Percentiles rank a stretch among this genome's conserved stretches.
phyloP scores from a whole-genome alignment of 164 flowering plant species.

The Sedum album region DNA sequence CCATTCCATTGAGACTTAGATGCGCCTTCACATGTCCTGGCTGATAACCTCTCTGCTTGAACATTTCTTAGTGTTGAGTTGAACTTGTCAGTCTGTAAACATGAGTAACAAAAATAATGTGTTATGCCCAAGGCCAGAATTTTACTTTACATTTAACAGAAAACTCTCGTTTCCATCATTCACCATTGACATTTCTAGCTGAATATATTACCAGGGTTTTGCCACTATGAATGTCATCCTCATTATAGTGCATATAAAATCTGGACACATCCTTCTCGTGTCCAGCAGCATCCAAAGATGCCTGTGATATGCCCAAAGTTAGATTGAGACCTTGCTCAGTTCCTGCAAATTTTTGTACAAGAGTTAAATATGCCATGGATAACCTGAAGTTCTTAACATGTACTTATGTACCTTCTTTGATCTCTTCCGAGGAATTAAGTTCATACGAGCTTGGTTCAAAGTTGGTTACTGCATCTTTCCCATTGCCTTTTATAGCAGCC shows the following conservation, averaged over 20 bases:
- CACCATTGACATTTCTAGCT: not conserved
- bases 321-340: conserved; percentile 29
- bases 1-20: not conserved
- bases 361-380: not conserved
- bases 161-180: too few relatives aligned
- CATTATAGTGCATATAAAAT: not conserved
- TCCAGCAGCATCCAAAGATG: conserved; percentile 13
- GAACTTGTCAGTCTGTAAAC: not conserved
- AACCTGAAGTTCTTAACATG: not conserved
- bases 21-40: too few relatives aligned
- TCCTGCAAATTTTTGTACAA: conserved; percentile 10
- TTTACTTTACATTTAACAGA: too few relatives aligned
- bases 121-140: too few relatives aligned
- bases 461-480: conserved; percentile 42
- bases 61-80: not conserved
- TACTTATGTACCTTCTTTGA: conserved; percentile 13
- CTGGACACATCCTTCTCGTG: conserved; percentile 8
- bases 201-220: not conserved
- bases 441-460: conserved; percentile 31
- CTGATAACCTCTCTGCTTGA: not conserved
- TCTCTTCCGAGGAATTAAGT: not conserved
- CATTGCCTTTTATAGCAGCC: conserved; percentile 39
- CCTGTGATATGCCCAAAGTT: conserved; percentile 31
- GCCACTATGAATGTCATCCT: conserved; percentile 13
- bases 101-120: not conserved